Evolutionary conservation across 805 yeast species (phyloP).

Genomic region (Wickerhamiella allomyrinae): DNA sequence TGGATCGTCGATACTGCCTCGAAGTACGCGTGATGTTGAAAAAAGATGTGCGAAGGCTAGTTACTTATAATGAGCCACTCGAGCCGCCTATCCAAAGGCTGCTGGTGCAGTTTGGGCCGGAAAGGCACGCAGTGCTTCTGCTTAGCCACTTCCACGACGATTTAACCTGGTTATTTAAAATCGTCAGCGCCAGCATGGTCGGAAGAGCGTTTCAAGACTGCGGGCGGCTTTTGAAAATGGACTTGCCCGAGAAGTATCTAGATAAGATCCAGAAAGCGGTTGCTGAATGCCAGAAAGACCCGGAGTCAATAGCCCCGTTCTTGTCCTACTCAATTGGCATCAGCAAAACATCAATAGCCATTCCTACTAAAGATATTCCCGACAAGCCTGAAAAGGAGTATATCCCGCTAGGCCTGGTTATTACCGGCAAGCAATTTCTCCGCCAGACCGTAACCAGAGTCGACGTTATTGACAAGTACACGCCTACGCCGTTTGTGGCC

Average conservation of each 20-base stretch:
- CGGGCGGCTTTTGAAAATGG: not conserved
- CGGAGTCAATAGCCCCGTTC: not conserved
- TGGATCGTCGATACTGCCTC: slow-evolving; percentile 2
- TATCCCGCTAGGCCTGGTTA: slow-evolving; percentile 12
- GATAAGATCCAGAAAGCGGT: not conserved
- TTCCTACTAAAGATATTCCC: slow-evolving; percentile 3
- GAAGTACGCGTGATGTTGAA: not conserved
- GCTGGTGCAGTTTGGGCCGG: slow-evolving; percentile 3
- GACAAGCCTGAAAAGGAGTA: not conserved
- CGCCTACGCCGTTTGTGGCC: slow-evolving; percentile 14
- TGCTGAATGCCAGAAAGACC: not conserved
- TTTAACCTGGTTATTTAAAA: not conserved
- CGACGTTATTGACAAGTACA: slow-evolving; percentile 9
- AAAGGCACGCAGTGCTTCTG: slow-evolving; percentile 3
- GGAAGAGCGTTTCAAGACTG: not conserved
- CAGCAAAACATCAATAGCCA: not conserved
- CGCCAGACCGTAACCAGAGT: not conserved
- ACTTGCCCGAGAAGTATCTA: not conserved
- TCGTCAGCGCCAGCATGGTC: not conserved
- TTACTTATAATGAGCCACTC: slow-evolving; percentile 8
- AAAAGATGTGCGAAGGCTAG: not conserved
- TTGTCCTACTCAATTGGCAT: slow-evolving; percentile 6
- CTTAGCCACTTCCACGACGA: slow-evolving; percentile 1
- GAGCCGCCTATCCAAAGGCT: slow-evolving; percentile 6
- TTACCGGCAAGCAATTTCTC: slow-evolving; percentile 15